Conservation (phyloP, 371 early-diverging fungal species). For the Saksenaea vasiformis region DNA sequence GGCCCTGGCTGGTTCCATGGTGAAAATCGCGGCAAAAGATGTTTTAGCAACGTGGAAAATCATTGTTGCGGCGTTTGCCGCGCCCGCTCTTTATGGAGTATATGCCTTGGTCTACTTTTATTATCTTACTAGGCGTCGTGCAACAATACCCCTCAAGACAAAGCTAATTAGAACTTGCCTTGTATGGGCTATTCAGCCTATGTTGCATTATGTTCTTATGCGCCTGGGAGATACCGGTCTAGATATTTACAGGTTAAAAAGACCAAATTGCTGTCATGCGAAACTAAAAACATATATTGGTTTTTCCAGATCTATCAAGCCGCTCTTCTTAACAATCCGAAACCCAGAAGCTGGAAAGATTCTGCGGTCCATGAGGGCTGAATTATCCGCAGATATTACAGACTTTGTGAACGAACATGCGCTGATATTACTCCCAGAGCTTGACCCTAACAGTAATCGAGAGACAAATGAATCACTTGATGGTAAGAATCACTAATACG, state of each 20-base stretch:
- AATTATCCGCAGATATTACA: constrained; percentile 36
- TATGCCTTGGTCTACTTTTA: constrained; percentile 61
- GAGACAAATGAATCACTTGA: neutral
- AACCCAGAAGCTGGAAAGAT: constrained; percentile 44
- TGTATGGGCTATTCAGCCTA: constrained; percentile 62
- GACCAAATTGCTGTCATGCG: too few relatives aligned
- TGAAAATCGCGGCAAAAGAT: constrained; percentile 92
- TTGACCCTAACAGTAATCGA: neutral
- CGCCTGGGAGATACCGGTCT: constrained; percentile 85
- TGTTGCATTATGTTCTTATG: constrained; percentile 80
- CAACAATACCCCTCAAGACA: constrained; percentile 19
- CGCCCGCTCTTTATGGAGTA: constrained; percentile 75
- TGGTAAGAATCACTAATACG: neutral
- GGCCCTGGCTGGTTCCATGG: constrained; percentile 88
- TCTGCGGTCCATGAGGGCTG: constrained; percentile 32
- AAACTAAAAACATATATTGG: neutral
- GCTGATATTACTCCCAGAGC: constrained; percentile 11
- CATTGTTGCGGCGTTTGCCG: constrained; percentile 73
- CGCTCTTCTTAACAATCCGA: constrained; percentile 76
- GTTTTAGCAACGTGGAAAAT: constrained; percentile 97
- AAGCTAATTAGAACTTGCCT: constrained; percentile 39
- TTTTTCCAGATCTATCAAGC: constrained; percentile 73
- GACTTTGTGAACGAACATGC: constrained; percentile 24
- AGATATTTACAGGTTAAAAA: constrained; percentile 76
- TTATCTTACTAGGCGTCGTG: constrained; percentile 42